These are phyloP conservation scores for Fusarium stilboides DNA, from an alignment of 2,329 filamentous ascomycete species.

Conservation along the genomic window DNA sequence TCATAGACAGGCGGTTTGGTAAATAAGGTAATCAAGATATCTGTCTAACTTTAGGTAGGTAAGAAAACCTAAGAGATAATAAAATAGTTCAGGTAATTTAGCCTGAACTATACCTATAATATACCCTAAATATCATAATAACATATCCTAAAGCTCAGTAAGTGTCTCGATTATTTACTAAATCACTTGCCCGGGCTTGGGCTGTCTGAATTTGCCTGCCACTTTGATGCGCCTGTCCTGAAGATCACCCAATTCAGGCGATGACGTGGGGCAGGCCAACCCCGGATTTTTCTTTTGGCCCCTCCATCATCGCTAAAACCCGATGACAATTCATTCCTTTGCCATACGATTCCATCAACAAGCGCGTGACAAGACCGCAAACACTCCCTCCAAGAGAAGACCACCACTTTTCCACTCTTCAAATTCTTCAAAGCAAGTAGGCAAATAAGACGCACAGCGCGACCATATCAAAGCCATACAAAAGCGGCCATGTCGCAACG, in stretches of 20 bases:
- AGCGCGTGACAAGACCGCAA: slow-evolving; percentile 31
- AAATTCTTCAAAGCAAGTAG: not conserved
- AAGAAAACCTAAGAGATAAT: too few species aligned
- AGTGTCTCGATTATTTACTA: too few species aligned
- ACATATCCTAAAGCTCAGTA: too few species aligned
- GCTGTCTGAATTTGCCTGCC: not conserved
- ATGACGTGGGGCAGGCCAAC: slow-evolving; percentile 43
- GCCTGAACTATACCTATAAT: too few species aligned
- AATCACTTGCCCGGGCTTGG: too few species aligned
- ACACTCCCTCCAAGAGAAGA: not conserved
- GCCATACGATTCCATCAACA: slow-evolving; percentile 33
- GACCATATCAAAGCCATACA: not conserved
- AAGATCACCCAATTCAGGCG: slow-evolving; percentile 22
- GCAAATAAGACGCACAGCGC: not conserved
- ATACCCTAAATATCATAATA: too few species aligned
- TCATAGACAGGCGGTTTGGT: too few species aligned
- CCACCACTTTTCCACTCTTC: not conserved
- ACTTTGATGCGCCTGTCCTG: not conserved
- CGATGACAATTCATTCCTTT: slow-evolving; percentile 31
- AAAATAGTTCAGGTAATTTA: too few species aligned
- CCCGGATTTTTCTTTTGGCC: slow-evolving; percentile 37
- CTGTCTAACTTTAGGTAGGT: too few species aligned
- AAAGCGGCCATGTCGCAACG: slow-evolving; percentile 53
- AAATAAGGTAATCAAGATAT: too few species aligned
- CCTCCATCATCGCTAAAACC: slow-evolving; percentile 34